These are phyloP conservation scores for Oryza meridionalis DNA, from an alignment of 176 grass and related monocot genomes.

Conservation along the genomic window DNA sequence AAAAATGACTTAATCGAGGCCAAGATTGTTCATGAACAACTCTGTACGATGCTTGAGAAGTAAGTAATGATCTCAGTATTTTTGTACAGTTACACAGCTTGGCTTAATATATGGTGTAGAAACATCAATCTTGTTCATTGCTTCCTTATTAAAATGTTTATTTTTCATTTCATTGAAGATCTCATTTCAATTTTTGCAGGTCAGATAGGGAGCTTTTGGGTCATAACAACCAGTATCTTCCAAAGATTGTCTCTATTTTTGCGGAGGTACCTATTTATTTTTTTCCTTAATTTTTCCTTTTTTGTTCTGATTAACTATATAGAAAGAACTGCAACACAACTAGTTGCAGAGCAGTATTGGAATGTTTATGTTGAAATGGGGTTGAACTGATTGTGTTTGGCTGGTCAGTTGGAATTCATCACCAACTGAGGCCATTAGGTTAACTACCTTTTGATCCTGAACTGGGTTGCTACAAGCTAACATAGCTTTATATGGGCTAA, in stretches of 20 bases:
- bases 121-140: not conserved
- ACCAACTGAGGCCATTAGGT: not conserved
- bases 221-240: constrained; percentile 74
- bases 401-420: not conserved
- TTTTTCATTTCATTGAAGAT: constrained; percentile 2
- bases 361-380: not conserved
- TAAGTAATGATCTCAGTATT: constrained; percentile 41
- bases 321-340: not conserved
- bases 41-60: constrained; percentile 81
- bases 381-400: not conserved
- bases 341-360: not conserved
- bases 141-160: constrained; percentile 6
- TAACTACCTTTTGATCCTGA: constrained; percentile 28
- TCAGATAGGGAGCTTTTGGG: constrained; percentile 68
- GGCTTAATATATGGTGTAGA: constrained; percentile 24
- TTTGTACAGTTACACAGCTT: constrained; percentile 11
- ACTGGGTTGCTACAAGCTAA: not conserved
- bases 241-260: constrained; percentile 69
- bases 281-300: not conserved
- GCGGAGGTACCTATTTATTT: constrained; percentile 59
- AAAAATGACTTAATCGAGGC: constrained; percentile 85
- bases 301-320: constrained; percentile 11
- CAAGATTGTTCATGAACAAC: constrained; percentile 78
- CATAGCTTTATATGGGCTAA: not conserved
- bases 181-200: constrained; percentile 37